A percentile compares a stretch with the other conserved stretches of the same genome.
Evolutionary conservation across 164 flowering plant genomes (phyloP).

Genomic region (Liriodendron chinense): DNA sequence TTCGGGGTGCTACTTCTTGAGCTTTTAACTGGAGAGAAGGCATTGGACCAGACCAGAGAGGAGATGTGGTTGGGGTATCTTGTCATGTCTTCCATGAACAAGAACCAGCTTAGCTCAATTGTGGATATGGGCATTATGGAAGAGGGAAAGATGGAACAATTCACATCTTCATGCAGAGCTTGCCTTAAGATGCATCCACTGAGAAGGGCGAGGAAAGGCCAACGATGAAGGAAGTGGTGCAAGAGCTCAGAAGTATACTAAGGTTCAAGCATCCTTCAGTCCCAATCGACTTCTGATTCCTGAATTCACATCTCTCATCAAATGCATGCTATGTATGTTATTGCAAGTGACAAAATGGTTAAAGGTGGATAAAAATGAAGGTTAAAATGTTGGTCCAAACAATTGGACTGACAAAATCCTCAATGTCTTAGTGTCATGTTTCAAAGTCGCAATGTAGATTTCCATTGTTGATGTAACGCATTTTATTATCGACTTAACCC

Average conservation of each 20-base stretch:
- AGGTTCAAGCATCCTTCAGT: not conserved
- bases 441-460: no score
- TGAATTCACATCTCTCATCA: no score
- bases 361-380: no score
- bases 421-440: no score
- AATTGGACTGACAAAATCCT: no score
- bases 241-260: not conserved
- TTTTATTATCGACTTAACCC: no score
- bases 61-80: not conserved
- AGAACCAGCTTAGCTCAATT: not conserved
- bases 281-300: not conserved
- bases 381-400: no score
- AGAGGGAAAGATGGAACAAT: not conserved
- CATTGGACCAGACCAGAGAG: not conserved
- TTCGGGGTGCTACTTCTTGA: constrained; percentile 61
- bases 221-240: not conserved
- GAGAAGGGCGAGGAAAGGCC: constrained; percentile 3
- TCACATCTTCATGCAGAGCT: constrained; percentile 1
- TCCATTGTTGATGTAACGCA: no score
- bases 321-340: no score
- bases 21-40: constrained; percentile 51
- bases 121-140: not conserved
- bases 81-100: not conserved
- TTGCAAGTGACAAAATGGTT: no score
- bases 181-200: constrained; percentile 6